Base-by-base conservation (phyloP, 805 yeast species). In the Kockiozyma suomiensis region DNA sequence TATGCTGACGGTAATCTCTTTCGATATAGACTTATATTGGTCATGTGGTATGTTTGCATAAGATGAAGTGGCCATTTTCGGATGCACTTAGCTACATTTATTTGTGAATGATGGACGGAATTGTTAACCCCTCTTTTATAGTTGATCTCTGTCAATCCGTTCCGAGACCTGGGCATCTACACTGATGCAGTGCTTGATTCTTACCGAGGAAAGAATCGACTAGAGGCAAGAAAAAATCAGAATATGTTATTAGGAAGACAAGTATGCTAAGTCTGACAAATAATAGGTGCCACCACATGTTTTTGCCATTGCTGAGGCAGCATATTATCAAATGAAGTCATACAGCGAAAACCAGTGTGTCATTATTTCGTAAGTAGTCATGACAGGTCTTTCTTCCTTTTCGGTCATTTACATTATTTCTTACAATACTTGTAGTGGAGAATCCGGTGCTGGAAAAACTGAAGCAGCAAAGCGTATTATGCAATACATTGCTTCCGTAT, bases 401-500 rank as follows among this genome's bases (percentile, higher is more conserved):
- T 5, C 21, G 17, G 19, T n/a, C 46, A 19, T 30, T n/a, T 91
- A 21, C 42, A 42, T 26, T 17, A 35, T 17, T n/a, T n/a, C n/a
- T n/a, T 30, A 23, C 15, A 28, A 8, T 21, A 10, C 25, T 2
- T 19, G 3, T 25, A 96, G 91, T 2, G 99, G 99, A 65, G 99
- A 94, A 72, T 87, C 96, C 28, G 99, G 99, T 66, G 99, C 99
- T 0, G 99, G 99, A 56, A 94, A 94, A 72, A 94, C 99, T 0
- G 99, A 94, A 75, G 94, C 91, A 67, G 96, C 99, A 4, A 94
- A 94, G 73, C 90, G 89, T 70, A 91, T 94, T 59, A 87, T 94
- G 64, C 97, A 92, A 72, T 94, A 91, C 72, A 79, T 94, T 57
- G 90, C 97, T 0, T 84, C 90, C 8, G 86, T 90, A 35, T 86